Conservation (phyloP, 331 rosid species). For the Arachis monticola region DNA sequence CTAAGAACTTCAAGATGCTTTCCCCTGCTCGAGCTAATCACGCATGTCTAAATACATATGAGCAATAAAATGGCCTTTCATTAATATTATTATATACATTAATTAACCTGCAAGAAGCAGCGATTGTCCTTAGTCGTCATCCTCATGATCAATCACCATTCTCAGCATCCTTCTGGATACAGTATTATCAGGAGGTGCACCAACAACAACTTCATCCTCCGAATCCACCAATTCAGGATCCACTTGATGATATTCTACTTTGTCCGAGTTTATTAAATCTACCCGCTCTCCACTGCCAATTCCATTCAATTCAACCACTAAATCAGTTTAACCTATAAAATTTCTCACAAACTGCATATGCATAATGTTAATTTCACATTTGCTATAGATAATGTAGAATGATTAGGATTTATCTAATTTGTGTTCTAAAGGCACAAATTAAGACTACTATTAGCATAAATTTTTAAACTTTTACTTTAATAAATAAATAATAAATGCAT, state of each 20-base stretch:
- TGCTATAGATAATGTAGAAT: conserved; percentile 10
- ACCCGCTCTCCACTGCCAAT: conserved; percentile 32
- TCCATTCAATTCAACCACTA: conserved; percentile 41
- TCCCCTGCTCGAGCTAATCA: neutral
- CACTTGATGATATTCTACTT: conserved; percentile 42
- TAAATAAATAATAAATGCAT: no score
- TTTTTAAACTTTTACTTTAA: no score
- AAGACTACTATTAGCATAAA: no score
- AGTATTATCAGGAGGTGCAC: conserved; percentile 43
- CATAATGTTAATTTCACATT: conserved; percentile 18
- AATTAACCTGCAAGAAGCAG: neutral
- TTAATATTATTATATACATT: neutral
- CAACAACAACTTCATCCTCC: conserved; percentile 59
- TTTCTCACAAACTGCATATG: conserved; percentile 3
- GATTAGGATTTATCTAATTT: no score
- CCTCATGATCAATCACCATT: conserved; percentile 86
- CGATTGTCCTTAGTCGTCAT: conserved; percentile 60
- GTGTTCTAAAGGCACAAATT: no score
- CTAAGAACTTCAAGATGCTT: neutral
- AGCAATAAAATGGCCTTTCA: neutral
- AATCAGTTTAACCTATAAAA: conserved; percentile 19
- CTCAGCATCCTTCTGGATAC: conserved; percentile 69
- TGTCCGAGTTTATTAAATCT: conserved; percentile 33
- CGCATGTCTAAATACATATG: neutral
- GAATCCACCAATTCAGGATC: conserved; percentile 69